These are phyloP conservation scores for Tetrapisispora nanseiensis DNA, from an alignment of 805 yeast species.

Conservation along the genomic window DNA sequence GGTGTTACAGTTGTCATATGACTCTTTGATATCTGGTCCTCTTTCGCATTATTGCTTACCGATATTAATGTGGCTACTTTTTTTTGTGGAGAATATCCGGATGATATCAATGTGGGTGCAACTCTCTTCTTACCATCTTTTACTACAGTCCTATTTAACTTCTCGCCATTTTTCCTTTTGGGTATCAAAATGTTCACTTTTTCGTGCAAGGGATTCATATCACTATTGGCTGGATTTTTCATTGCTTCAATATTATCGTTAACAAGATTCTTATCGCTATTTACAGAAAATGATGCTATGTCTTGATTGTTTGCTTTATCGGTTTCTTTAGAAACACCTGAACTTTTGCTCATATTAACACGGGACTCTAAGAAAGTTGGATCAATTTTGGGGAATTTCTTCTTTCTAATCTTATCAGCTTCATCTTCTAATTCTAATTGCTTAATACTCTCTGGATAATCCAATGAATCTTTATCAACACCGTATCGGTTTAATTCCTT, in stretches of 20 bases:
- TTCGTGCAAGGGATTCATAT: neutral
- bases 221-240: neutral
- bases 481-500: slow-evolving; percentile 75
- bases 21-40: neutral
- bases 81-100: slow-evolving; percentile 24
- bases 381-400: neutral
- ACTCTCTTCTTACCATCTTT: slow-evolving; percentile 72
- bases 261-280: neutral
- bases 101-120: slow-evolving; percentile 56
- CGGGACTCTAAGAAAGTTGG: slow-evolving; percentile 7
- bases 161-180: slow-evolving; percentile 22
- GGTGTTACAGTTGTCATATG: neutral
- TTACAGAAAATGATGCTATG: neutral
- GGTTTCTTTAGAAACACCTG: neutral
- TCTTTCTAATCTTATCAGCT: slow-evolving; percentile 33
- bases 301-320: neutral
- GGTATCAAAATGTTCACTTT: slow-evolving; percentile 21
- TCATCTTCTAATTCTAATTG: slow-evolving; percentile 67
- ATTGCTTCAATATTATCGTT: neutral
- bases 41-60: neutral
- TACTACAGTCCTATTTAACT: slow-evolving; percentile 44
- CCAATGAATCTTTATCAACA: slow-evolving; percentile 72
- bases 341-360: neutral
- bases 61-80: neutral
- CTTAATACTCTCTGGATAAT: slow-evolving; percentile 77